Base-by-base conservation (phyloP, 2,329 filamentous ascomycete species). In the Monilinia aucupariae region DNA sequence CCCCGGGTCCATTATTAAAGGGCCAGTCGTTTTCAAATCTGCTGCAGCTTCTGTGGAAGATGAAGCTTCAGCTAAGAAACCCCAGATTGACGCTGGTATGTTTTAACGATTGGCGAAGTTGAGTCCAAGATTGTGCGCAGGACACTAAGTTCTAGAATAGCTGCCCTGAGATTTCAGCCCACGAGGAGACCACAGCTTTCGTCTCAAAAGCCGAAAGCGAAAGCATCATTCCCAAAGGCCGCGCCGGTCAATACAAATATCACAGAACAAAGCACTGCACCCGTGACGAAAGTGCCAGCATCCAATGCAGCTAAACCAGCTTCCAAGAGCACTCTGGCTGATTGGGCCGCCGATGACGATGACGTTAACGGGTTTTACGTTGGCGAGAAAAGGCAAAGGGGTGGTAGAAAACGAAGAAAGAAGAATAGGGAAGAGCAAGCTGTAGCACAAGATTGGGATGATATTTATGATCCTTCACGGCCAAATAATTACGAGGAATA, bases 401-500 rank as follows among this genome's bases (percentile, higher is more conserved):
- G 90, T 62, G 89, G 90, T 17, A 74, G 74, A 53, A 79, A 79
- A 71, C 76, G 77, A 49, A 86, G 90, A 76, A 91, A 89, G 76
- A 88, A 87, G 73, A 87, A 89, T 76, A 88, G 87, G 75, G 83
- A 84, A 70, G 82, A 85, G 65, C 81, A 83, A 67, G 79, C 84
- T 7, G 79, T 80, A 53, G 75, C 81, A 37, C 82, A 85, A 73
- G 87, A 96, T 72, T 97, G 92, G 92, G 89, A 96, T 74, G 91
- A 96, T 73, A 84, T 94, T 30, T 97, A 96, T 74, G 92, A 96
- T 71, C 90, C 91, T 0, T 80, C 88, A 13, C 80, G 89, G 47
- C 92, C 92, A 10, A 96, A 90, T 48, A 92, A 87, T 68, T 89
- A 93, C 56, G 89, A 92, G 62, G 89, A 93, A 71, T 97, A 94